A percentile compares a stretch with the other conserved stretches of the same genome.
Evolutionary conservation across 78 protist genomes (phyloP).

Genomic region (Dictyostelium firmibasis): DNA sequence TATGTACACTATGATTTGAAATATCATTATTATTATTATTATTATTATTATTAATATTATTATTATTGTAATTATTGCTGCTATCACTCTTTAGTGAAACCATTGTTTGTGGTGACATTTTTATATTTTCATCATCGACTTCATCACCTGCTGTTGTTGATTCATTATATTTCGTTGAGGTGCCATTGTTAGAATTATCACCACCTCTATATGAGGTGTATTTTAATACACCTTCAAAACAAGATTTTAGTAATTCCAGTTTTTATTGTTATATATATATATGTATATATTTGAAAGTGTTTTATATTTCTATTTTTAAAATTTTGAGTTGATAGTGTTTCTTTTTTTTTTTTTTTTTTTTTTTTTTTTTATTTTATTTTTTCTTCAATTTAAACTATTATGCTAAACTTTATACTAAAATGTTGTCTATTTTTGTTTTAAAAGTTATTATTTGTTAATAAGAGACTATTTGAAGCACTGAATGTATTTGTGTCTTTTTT

Average conservation of each 20-base stretch:
- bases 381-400: neutral
- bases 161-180: constrained; percentile 6
- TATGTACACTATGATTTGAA: neutral
- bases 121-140: neutral
- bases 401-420: neutral
- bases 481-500: neutral
- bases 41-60: neutral
- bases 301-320: neutral
- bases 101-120: neutral
- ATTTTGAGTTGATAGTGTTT: neutral
- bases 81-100: neutral
- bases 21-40: neutral
- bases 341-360: neutral
- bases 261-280: neutral
- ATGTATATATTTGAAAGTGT: too few relatives aligned
- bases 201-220: neutral
- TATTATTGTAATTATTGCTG: too few relatives aligned
- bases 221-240: constrained; percentile 20
- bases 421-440: neutral
- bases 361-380: neutral
- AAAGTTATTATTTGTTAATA: neutral
- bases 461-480: neutral
- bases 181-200: neutral
- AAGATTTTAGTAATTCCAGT: constrained; percentile 20
- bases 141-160: neutral